These are phyloP conservation scores for Vaccinium corymbosum DNA, from an alignment of 148 eudicot species.

Conservation along the genomic window DNA sequence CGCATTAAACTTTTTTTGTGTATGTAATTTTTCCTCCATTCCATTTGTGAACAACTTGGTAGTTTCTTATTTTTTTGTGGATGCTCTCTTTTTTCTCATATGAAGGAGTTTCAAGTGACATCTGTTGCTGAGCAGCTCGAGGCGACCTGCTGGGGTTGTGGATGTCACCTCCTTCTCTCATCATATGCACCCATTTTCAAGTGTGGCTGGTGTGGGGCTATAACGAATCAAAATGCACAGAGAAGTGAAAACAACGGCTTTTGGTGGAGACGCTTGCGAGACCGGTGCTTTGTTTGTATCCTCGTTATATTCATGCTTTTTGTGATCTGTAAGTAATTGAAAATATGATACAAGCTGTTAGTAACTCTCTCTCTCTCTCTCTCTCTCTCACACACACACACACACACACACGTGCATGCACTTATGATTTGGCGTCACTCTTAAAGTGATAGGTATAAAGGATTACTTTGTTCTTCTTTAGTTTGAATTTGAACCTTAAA, in stretches of 20 bases:
- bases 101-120: conserved; percentile 36
- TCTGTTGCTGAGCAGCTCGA: conserved; percentile 50
- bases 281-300: conserved; percentile 65
- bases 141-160: conserved; percentile 95
- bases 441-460: not conserved
- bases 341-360: not conserved
- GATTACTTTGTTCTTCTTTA: not conserved
- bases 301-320: conserved; percentile 65
- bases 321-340: conserved; percentile 57
- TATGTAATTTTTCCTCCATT: not conserved
- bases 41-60: not conserved
- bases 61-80: conserved; percentile 8
- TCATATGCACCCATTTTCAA: conserved; percentile 73
- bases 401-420: not conserved
- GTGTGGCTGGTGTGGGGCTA: conserved; percentile 99
- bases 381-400: not conserved
- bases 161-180: conserved; percentile 77
- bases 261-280: conserved; percentile 66
- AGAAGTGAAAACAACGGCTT: conserved; percentile 43
- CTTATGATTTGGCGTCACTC: not conserved
- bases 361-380: not conserved
- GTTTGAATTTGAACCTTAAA: not conserved
- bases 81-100: conserved; percentile 6
- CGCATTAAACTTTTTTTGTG: not conserved
- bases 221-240: conserved; percentile 60